Evolutionary conservation across 2,329 filamentous ascomycete genomes (phyloP), one percentile per base, ranked within the genome.

Genomic region (Stemphylium lycopersici): DNA sequence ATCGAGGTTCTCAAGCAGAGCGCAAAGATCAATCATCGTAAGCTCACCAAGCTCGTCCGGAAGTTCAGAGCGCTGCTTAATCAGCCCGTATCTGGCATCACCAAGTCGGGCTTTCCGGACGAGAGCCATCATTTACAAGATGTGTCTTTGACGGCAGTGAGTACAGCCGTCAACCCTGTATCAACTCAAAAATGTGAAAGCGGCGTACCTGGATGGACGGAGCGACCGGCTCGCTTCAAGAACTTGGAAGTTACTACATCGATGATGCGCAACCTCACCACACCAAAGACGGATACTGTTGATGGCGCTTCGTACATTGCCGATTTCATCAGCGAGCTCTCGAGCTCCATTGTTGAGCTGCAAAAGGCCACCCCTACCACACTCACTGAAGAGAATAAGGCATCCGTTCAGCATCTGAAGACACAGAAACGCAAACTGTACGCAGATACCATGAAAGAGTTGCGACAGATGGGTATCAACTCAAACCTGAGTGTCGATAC

Each of bases 1-100:
- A 96, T 99, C 58, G 88, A 89, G 42, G 90, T 91, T 1, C 79
- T 99, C 13, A 86, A 88, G 62, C 92, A 97, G 69, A 98, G 93
- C 74, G 92, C 95, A 1, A 88, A 89, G 66, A 89, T 88, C 56
- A 97, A 93, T 16, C 95, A 99, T 70, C 86, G 89, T 67, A 97
- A 96, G 75, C 83, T 99, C 2, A 96, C 96, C 78, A 90, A 90
- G 65, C 81, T 96, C 32, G 90, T 99, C 39, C 85, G 91, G 50
- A 98, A 97, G 77, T 99, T 96, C 77, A 87, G 95, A 37, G 83
- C 83, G 15, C 77, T 96, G 10, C 82, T 99, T 15, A 87, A 87
- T 16, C 89, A 93, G 71, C 86, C 93, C 4, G 87, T 93, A 67
- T 87, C 87, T 50, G 74, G 79, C 0, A 80, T 96, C 22, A 62